These are phyloP conservation scores for Wallacemonas rigidus DNA, from an alignment of 208 protist genomes.

Conservation along the genomic window DNA sequence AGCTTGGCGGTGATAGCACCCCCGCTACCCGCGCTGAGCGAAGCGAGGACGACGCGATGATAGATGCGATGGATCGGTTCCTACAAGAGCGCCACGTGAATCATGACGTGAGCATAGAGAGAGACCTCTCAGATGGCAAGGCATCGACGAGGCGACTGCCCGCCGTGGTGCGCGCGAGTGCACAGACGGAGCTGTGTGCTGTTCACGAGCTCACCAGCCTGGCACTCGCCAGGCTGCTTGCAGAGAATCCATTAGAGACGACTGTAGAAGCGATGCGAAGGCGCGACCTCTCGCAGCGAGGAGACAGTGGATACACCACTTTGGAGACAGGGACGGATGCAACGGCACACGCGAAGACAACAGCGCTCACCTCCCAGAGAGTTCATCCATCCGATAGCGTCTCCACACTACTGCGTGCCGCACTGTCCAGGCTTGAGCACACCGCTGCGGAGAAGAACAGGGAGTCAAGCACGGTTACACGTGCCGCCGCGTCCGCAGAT, in stretches of 20 bases:
- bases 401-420: conserved; percentile 29
- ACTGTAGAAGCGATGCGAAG: too few species aligned
- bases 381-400: conserved; percentile 41
- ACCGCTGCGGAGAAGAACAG: not conserved
- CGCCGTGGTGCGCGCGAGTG: not conserved
- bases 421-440: conserved; percentile 19
- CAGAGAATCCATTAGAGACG: conserved; percentile 23
- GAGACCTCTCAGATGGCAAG: too few species aligned
- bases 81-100: not conserved
- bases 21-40: not conserved
- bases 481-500: too few species aligned
- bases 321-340: too few species aligned
- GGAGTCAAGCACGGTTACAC: not conserved
- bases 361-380: not conserved
- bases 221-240: conserved; percentile 31
- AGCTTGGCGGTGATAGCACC: conserved; percentile 29
- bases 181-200: conserved; percentile 16
- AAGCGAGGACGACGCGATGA: not conserved
- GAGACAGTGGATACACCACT: too few species aligned
- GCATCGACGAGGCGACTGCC: too few species aligned
- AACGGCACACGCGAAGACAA: not conserved
- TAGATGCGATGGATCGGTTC: not conserved
- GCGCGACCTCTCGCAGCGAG: too few species aligned
- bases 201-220: conserved; percentile 12
- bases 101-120: not conserved